Conservation (phyloP, 2,329 filamentous ascomycete species). For the Plenodomus biglobosus region DNA sequence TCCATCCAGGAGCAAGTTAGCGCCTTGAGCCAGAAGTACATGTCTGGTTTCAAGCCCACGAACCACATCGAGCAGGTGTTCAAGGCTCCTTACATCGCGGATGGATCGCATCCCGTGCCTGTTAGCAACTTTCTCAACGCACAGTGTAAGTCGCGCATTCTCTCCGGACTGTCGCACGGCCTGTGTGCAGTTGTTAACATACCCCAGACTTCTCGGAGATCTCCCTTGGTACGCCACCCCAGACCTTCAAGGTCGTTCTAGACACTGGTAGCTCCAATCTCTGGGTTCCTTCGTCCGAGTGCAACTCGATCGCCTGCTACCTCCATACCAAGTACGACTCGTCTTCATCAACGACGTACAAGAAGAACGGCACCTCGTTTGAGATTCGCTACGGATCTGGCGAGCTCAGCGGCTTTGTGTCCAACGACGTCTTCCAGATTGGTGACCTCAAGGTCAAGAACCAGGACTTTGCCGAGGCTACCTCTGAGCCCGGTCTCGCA, state of each 20-base stretch:
- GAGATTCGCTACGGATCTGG: conserved; percentile 96
- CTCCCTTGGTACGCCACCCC: conserved; percentile 84
- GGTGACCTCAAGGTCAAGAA: conserved; percentile 85
- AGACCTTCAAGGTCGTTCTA: conserved; percentile 96
- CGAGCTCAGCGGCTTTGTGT: conserved; percentile 89
- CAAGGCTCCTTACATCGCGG: conserved; percentile 67
- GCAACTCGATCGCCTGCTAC: conserved; percentile 96
- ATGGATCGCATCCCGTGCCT: conserved; percentile 76
- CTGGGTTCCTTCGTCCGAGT: conserved; percentile 91
- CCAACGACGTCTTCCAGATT: conserved; percentile 81
- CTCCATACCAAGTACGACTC: conserved; percentile 97
- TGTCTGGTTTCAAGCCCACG: conserved; percentile 77
- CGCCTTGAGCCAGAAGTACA: conserved; percentile 92
- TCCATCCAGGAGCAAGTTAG: conserved; percentile 80
- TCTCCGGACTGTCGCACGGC: neutral
- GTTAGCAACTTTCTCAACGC: conserved; percentile 98
- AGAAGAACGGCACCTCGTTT: conserved; percentile 90
- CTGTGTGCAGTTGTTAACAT: conserved; percentile 22
- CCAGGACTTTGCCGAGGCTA: conserved; percentile 96
- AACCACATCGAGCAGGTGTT: conserved; percentile 74
- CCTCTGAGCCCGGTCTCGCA: conserved; percentile 89
- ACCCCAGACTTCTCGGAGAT: conserved; percentile 91
- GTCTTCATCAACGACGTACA: conserved; percentile 82
- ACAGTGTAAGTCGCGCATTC: conserved; percentile 71
- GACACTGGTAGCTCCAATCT: conserved; percentile 99